Percentiles rank a stretch among this genome's conserved stretches.
phyloP scores from a whole-genome alignment of 352 stramenopile genomes.

The Globisporangium cederbergense region DNA sequence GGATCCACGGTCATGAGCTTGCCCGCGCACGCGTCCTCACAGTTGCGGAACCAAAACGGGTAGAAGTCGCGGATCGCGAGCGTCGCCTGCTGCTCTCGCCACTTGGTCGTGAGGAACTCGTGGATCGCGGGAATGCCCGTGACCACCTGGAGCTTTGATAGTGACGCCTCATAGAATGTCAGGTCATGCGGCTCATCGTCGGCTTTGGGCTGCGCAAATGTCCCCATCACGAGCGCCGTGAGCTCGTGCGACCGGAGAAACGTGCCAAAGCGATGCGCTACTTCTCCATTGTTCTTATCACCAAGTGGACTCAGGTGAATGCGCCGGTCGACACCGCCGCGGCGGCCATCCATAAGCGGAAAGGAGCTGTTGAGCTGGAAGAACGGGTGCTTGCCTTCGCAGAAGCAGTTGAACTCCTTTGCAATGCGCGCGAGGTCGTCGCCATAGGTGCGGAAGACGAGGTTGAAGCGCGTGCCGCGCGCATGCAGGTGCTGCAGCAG shows the following conservation, averaged over 20 bases:
- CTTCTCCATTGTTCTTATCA: background rate
- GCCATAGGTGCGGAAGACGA: constrained; percentile 77
- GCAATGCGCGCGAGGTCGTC: constrained; percentile 67
- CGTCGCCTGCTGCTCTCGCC: constrained; percentile 47
- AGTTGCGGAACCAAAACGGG: constrained; percentile 61
- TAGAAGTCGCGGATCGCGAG: constrained; percentile 79
- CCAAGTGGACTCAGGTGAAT: constrained; percentile 30
- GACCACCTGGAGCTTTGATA: constrained; percentile 24
- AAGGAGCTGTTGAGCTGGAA: constrained; percentile 27
- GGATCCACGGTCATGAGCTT: constrained; percentile 58
- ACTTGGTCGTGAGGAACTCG: constrained; percentile 41
- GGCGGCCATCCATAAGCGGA: constrained; percentile 52
- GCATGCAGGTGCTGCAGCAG: constrained; percentile 50
- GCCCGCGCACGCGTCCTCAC: constrained; percentile 41
- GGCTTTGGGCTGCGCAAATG: constrained; percentile 52
- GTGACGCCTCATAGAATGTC: constrained; percentile 34
- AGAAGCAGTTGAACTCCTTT: constrained; percentile 79
- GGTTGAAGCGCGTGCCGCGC: constrained; percentile 48
- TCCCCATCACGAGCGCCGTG: constrained; percentile 68
- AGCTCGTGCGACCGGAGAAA: constrained; percentile 50
- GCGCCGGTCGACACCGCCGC: constrained; percentile 44
- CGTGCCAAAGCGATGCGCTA: constrained; percentile 45
- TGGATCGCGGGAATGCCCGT: constrained; percentile 46
- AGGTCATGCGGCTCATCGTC: constrained; percentile 17
- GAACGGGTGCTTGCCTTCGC: constrained; percentile 56